Evolutionary conservation across 208 protist species (phyloP), one percentile per base, ranked within the genome.

Genomic region (Plasmodiophora brassicae): DNA sequence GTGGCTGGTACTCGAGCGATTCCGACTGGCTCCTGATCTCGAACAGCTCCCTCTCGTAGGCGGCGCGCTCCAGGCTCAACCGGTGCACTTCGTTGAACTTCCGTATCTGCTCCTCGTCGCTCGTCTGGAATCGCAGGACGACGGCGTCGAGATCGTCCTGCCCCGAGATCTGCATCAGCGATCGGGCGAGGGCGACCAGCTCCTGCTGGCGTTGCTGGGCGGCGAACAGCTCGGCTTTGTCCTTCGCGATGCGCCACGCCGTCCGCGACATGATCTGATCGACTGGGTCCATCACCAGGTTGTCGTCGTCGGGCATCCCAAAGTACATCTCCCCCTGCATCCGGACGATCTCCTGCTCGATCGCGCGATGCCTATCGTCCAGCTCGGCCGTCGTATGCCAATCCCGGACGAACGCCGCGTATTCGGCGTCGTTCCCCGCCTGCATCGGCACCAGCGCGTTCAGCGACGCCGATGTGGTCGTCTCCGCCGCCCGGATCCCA

Each of bases 301-400:
- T 5, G 10, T 36, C 10, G 5, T 78, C 14, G n/a, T 8, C 65
- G 20, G 32, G 5, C n/a, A 5, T 32, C 20, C 65, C 65, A 32
- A 78, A 78, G 41, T 78, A 78, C 65, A 78, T 78, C 41, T 78
- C 65, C 10, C 65, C 65, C 65, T 78, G n/a, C 65, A 38, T 78
- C 41, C 65, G 5, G n/a, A 78, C 41, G 65, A 78, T 78, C 41
- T 78, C 65, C 41, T 78, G 14, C n/a, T 78, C 65, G 20, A 78
- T 5, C 5, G 5, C 65, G 5, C 65, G 5, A 32, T 78, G 65
- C 14, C 65, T n/a, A 14, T 78, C 65, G 41, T 78, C 65, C 32
- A 78, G 65, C 41, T 78, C 65, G n/a, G 65, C 65, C 14, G 65
- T 78, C 14, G 10, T 5, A 38, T n/a, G 32, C 65, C 65, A 78